A percentile compares a stretch with the other conserved stretches of the same genome.
phyloP scores from a whole-genome alignment of 768 basidiomycete species.

The Sutorius australiensis region DNA sequence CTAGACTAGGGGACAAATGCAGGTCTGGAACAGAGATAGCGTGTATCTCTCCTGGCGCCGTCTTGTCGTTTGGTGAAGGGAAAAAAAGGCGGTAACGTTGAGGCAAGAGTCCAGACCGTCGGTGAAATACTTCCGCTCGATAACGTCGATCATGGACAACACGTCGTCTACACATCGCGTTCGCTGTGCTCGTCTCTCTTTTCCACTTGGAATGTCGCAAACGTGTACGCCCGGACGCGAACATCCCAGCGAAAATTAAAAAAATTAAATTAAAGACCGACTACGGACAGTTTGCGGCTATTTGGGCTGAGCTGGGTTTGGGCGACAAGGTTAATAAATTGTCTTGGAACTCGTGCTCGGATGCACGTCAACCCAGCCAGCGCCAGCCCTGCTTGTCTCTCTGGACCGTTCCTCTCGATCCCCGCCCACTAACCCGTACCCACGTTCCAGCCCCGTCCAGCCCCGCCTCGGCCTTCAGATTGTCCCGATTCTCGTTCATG shows the following conservation, averaged over 20 bases:
- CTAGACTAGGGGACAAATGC: slow-evolving; percentile 17
- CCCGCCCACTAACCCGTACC: neutral
- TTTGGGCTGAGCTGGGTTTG: slow-evolving; percentile 24
- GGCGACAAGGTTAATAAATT: slow-evolving; percentile 24
- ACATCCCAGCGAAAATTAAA: neutral
- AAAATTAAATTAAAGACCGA: neutral
- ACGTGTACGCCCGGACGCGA: neutral
- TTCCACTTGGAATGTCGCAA: neutral
- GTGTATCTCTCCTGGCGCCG: slow-evolving; percentile 22
- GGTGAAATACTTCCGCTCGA: slow-evolving; percentile 19
- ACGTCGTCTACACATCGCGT: slow-evolving; percentile 10
- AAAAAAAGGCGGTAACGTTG: slow-evolving; percentile 13
- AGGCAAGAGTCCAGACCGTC: slow-evolving; percentile 22
- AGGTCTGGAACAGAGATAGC: slow-evolving; percentile 14
- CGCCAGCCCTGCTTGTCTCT: neutral
- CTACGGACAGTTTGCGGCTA: slow-evolving; percentile 21
- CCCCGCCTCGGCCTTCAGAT: neutral
- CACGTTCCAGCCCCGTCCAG: slow-evolving; percentile 9
- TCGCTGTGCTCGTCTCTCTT: neutral
- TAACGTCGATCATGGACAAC: slow-evolving; percentile 23
- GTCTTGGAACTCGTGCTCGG: slow-evolving; percentile 16
- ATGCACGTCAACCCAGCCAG: slow-evolving; percentile 8
- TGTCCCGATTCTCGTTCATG: slow-evolving; percentile 10
- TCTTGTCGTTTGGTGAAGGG: slow-evolving; percentile 15
- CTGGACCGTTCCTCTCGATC: neutral